Percentiles rank a stretch among this genome's conserved stretches.
Conservation (phyloP, 108 stramenopile genomes). For the Mediolabrus comicus region DNA sequence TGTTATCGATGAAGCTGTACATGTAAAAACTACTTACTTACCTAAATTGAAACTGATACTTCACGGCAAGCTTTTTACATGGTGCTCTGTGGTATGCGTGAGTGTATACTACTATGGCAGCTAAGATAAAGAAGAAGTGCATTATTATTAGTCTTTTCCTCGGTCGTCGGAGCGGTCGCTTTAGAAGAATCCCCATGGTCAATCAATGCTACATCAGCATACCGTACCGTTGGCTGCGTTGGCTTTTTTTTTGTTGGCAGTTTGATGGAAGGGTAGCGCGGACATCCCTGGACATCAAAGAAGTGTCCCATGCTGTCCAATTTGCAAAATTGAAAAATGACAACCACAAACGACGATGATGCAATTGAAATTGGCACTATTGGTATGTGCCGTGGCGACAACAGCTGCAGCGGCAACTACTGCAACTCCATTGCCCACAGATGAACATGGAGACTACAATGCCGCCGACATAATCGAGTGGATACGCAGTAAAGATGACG, state of each 20-base stretch:
- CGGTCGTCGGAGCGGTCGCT: too few species aligned
- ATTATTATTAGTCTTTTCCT: not conserved
- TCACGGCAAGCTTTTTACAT: conserved; percentile 14
- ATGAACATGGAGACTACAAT: conserved; percentile 47
- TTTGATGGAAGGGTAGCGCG: too few species aligned
- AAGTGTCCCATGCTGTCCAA: too few species aligned
- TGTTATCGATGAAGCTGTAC: too few species aligned
- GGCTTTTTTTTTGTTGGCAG: too few species aligned
- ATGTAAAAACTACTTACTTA: too few species aligned
- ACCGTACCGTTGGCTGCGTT: too few species aligned
- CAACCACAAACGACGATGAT: too few species aligned
- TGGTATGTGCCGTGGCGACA: not conserved
- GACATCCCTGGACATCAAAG: too few species aligned
- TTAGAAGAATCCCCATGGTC: too few species aligned
- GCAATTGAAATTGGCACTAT: not conserved
- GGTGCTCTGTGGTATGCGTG: conserved; percentile 5
- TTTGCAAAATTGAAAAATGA: too few species aligned
- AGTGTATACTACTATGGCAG: not conserved
- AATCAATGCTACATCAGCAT: too few species aligned
- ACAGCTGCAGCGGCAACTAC: not conserved
- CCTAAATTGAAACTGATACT: conserved; percentile 30
- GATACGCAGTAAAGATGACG: conserved; percentile 29
- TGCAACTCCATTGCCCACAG: conserved; percentile 16
- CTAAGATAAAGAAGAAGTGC: not conserved
- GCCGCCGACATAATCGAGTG: conserved; percentile 39